phyloP scores from a whole-genome alignment of 441 rosid genomes.

The Erodium texanum region DNA sequence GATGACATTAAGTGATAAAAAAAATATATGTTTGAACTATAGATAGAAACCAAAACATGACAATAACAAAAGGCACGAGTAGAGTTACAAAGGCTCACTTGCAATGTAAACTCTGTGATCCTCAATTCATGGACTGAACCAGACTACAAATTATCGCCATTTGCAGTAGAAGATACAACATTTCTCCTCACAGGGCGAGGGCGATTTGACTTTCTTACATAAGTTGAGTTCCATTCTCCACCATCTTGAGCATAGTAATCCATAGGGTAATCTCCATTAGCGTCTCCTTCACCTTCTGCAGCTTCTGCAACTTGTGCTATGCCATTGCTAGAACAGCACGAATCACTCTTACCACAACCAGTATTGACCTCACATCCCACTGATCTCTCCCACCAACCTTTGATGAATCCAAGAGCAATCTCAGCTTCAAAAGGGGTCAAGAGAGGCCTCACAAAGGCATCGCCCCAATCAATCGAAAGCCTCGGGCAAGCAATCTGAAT shows the following conservation, averaged over 20 bases:
- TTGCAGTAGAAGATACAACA: slow-evolving; percentile 19
- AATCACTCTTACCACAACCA: slow-evolving; percentile 22
- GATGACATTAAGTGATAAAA: background rate
- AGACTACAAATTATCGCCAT: slow-evolving; percentile 13
- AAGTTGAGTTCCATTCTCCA: slow-evolving; percentile 92
- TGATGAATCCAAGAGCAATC: slow-evolving; percentile 58
- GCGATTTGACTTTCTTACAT: slow-evolving; percentile 53
- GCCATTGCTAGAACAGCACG: slow-evolving; percentile 29
- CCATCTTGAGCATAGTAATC: slow-evolving; percentile 93
- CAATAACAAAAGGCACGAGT: background rate
- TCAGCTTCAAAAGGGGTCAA: slow-evolving; percentile 88
- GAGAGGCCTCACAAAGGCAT: slow-evolving; percentile 75
- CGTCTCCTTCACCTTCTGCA: slow-evolving; percentile 13
- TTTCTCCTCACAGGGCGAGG: slow-evolving; percentile 27
- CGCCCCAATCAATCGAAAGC: slow-evolving; percentile 96
- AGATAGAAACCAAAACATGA: background rate
- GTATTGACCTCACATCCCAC: slow-evolving; percentile 3
- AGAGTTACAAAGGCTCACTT: background rate
- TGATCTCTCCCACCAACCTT: slow-evolving; percentile 79
- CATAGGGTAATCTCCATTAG: slow-evolving; percentile 71
- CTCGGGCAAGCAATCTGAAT: slow-evolving; percentile 88
- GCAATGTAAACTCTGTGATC: background rate
- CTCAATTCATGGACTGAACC: background rate
- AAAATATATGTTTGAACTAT: background rate
- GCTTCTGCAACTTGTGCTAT: background rate